Base-by-base conservation (phyloP, 139 green algal genomes). In the Axilococcus clingmanii region DNA sequence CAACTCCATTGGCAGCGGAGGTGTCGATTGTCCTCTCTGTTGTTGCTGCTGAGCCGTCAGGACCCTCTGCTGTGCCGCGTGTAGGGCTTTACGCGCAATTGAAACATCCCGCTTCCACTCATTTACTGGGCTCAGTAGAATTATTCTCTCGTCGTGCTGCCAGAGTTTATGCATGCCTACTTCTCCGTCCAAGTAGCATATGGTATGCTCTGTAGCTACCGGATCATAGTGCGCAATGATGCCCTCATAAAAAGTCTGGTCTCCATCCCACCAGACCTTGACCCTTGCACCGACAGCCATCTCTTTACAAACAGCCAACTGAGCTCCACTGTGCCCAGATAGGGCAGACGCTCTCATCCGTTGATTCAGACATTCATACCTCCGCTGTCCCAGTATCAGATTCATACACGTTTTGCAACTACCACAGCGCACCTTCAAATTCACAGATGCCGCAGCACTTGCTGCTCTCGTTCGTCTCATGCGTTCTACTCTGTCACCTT, bases 111-210 rank as follows among this genome's bases (percentile, higher is more conserved):
- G 19, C 3, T 44, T 44, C 57, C 57, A 65, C 27, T 49, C 24
- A 25, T 55, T 55, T 47, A 56, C 41, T 6, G 38, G 24, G 2
- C 19, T 52, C 31, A 44, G 19, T 48, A 72, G 35, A 7, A 49
- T 25, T 31, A 72, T 72, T 34, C 55, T 48, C 56, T 72, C 63
- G 48, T 72, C 63, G 43, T 72, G 63, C 48, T 72, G 63, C 63
- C 63, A 72, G 37, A 72, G 63, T 15, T 40, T 38, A 51, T 72
- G 63, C 55, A 72, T 60, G 34, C 63, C 63, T 35, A 72, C 48
- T 48, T 93, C 83, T 1, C 81, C 81, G 49, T 93, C 83, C 16
- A 82, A 68, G 29, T 93, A 92, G 37, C 28, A 28, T 14, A 93
- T 55, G 6, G 83, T 89, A 74, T 93, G 83, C 12, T 78, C 78